These are phyloP conservation scores for Catunica adiposa DNA, from an alignment of 2,329 filamentous ascomycete genomes.

Conservation along the genomic window DNA sequence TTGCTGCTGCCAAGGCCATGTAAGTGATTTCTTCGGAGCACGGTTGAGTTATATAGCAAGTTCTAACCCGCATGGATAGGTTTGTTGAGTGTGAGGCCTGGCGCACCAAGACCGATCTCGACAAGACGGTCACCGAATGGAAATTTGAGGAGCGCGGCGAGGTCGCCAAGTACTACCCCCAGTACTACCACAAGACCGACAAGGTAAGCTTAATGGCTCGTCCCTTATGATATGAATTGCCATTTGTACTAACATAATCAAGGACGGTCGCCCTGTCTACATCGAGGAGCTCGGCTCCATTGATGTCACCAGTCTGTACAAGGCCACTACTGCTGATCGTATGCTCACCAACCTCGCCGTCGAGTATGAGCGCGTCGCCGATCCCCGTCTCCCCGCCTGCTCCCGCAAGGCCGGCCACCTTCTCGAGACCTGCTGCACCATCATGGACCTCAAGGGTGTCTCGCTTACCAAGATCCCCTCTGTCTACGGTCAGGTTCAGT, in stretches of 20 bases:
- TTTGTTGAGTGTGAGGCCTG: constrained; percentile 82
- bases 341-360: constrained; percentile 94
- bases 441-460: constrained; percentile 96
- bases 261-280: constrained; percentile 95
- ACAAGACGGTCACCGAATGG: constrained; percentile 65
- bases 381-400: constrained; percentile 86
- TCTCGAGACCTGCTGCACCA: constrained; percentile 93
- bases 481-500: constrained; percentile 76
- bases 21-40: constrained; percentile 29
- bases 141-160: constrained; percentile 73
- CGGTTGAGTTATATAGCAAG: neutral
- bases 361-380: constrained; percentile 92
- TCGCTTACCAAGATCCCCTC: constrained; percentile 63
- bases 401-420: constrained; percentile 79
- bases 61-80: constrained; percentile 33
- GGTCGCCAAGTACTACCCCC: constrained; percentile 83
- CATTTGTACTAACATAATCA: neutral
- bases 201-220: constrained; percentile 35
- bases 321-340: constrained; percentile 80
- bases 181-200: constrained; percentile 98
- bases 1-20: constrained; percentile 73
- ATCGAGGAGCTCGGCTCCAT: constrained; percentile 93
- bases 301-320: constrained; percentile 75
- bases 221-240: neutral
- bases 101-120: constrained; percentile 72